Conservation (phyloP, 352 stramenopile genomes). For the Globisporangium splendens region DNA sequence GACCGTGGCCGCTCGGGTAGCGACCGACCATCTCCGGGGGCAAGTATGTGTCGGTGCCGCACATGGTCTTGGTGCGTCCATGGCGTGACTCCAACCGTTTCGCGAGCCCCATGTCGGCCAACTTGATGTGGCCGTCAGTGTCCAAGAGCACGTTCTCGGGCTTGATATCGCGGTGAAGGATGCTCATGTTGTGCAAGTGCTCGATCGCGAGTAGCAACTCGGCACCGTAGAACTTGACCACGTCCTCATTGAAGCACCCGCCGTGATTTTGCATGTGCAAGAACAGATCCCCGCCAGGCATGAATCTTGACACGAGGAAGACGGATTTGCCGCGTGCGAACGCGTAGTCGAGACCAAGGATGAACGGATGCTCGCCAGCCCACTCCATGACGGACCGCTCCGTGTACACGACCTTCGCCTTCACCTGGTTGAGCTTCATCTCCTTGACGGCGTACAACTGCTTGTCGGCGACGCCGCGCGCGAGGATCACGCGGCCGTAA, state of each 20-base stretch:
- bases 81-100: slow-evolving; percentile 77
- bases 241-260: slow-evolving; percentile 71
- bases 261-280: slow-evolving; percentile 86
- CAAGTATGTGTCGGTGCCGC: slow-evolving; percentile 88
- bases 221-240: slow-evolving; percentile 82
- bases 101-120: slow-evolving; percentile 90
- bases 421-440: slow-evolving; percentile 88
- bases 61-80: slow-evolving; percentile 87
- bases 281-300: slow-evolving; percentile 95
- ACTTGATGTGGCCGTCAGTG: slow-evolving; percentile 85
- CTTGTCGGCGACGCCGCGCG: slow-evolving; percentile 28
- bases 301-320: slow-evolving; percentile 98
- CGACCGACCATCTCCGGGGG: slow-evolving; percentile 87
- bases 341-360: slow-evolving; percentile 96
- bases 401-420: slow-evolving; percentile 83
- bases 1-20: slow-evolving; percentile 73
- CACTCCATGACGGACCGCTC: slow-evolving; percentile 84
- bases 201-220: slow-evolving; percentile 79
- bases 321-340: slow-evolving; percentile 95
- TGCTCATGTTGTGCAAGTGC: slow-evolving; percentile 91
- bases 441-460: slow-evolving; percentile 86
- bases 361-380: slow-evolving; percentile 91
- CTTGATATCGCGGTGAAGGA: slow-evolving; percentile 93
- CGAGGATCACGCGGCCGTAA: slow-evolving; percentile 81
- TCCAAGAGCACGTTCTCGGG: slow-evolving; percentile 91